phyloP scores from a whole-genome alignment of 2,329 filamentous ascomycete species.

The Aspergillus phoenicis region DNA sequence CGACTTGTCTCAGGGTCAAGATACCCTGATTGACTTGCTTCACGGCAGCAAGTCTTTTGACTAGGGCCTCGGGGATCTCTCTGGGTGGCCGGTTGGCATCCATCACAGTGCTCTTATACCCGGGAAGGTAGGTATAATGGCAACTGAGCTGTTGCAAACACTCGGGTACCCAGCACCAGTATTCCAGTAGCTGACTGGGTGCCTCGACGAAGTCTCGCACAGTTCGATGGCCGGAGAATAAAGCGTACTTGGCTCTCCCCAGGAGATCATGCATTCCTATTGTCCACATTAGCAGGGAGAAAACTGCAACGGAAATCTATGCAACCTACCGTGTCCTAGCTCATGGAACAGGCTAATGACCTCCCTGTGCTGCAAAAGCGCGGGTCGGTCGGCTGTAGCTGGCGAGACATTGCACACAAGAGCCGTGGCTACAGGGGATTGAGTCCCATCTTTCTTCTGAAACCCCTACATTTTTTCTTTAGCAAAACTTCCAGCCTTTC shows the following conservation, averaged over 20 bases:
- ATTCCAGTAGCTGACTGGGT: constrained; percentile 1
- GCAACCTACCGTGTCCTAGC: background rate
- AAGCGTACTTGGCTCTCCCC: background rate
- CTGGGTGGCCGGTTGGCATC: background rate
- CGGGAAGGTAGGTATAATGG: background rate
- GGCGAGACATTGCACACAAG: constrained; percentile 7
- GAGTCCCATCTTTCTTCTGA: background rate
- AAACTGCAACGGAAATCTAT: too few relatives aligned
- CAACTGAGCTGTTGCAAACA: constrained; percentile 3
- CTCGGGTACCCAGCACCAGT: constrained; percentile 7
- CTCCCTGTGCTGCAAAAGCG: constrained; percentile 2
- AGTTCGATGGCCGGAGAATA: constrained; percentile 8
- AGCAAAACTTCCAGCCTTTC: background rate
- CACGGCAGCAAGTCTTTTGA: background rate
- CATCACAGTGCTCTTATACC: background rate
- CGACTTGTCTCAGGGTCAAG: background rate
- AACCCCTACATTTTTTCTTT: background rate
- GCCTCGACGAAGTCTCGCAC: constrained; percentile 9
- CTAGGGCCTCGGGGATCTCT: background rate
- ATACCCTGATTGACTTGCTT: constrained; percentile 2
- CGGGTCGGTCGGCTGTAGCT: background rate
- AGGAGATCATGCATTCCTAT: constrained; percentile 10
- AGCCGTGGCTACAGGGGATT: background rate
- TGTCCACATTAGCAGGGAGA: background rate
- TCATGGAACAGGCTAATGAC: constrained; percentile 6